Percentiles rank a stretch among this genome's conserved stretches.
phyloP scores from a whole-genome alignment of 2,329 filamentous ascomycete species.

The Pseudogymnoascus sp. region DNA sequence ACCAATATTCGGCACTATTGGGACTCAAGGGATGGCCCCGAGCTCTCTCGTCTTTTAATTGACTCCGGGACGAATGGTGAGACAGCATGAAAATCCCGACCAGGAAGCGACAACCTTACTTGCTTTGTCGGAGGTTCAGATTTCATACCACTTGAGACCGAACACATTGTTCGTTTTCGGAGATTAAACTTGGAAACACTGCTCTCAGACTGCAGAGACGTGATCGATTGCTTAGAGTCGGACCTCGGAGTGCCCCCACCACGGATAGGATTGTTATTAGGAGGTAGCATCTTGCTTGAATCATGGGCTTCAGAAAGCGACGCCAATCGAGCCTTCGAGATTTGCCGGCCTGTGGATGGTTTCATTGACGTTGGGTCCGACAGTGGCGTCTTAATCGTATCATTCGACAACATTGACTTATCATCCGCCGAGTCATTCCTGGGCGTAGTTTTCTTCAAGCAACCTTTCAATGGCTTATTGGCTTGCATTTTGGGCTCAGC shows the following conservation, averaged over 20 bases:
- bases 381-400: neutral
- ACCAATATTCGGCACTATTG: neutral
- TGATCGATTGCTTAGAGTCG: neutral
- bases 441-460: neutral
- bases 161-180: neutral
- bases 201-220: neutral
- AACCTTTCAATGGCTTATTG: neutral
- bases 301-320: neutral
- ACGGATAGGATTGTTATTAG: too few relatives aligned
- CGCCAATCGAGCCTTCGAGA: neutral
- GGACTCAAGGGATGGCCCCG: too few relatives aligned
- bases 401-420: neutral
- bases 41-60: neutral
- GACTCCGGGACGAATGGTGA: neutral
- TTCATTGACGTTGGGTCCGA: slow-evolving; percentile 14
- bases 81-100: neutral
- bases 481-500: neutral
- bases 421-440: neutral
- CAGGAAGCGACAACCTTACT: neutral
- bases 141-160: neutral
- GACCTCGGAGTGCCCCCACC: neutral
- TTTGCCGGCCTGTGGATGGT: slow-evolving; percentile 15
- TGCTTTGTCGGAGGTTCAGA: neutral
- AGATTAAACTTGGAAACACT: neutral
- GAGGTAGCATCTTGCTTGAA: neutral